Conservation (phyloP, 495 filamentous ascomycete species). For the Penicillium maclennaniae region DNA sequence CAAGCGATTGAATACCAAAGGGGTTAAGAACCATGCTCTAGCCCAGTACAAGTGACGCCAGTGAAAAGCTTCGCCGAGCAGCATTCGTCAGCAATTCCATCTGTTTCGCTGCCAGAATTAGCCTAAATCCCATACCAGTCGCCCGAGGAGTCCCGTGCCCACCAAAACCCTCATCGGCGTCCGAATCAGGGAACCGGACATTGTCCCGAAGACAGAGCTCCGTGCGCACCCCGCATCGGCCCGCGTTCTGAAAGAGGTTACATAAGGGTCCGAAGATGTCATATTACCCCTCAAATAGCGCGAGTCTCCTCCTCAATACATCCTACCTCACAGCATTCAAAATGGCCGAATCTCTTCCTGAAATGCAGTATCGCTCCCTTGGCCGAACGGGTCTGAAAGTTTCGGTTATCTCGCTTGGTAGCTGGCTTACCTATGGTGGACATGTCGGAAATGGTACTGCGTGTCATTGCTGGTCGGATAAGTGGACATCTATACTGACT, state of each 20-base stretch:
- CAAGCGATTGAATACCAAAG: too few species aligned
- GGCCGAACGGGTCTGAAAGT: conserved; percentile 73
- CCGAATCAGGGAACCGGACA: conserved; percentile 1
- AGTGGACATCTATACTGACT: background rate
- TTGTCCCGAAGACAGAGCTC: background rate
- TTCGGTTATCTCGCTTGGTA: conserved; percentile 68
- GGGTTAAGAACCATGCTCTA: too few species aligned
- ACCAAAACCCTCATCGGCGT: background rate
- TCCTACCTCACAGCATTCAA: background rate
- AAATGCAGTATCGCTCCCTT: conserved; percentile 73
- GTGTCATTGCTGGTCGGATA: background rate
- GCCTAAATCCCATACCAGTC: conserved; percentile 2
- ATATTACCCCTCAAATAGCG: background rate
- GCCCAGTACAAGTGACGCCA: too few species aligned
- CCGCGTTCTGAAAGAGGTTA: conserved; percentile 1
- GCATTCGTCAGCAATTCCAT: background rate
- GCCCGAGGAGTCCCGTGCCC: background rate
- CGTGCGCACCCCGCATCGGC: conserved; percentile 13
- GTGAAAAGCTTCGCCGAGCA: background rate
- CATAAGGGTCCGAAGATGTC: background rate
- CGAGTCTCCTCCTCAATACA: background rate
- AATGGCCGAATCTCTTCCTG: conserved; percentile 40
- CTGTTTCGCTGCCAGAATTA: conserved; percentile 3
- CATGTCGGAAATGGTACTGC: conserved; percentile 62
- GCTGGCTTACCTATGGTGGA: conserved; percentile 76